phyloP scores from a whole-genome alignment of 108 stramenopile genomes.

The Cylindrotheca fusiformis region DNA sequence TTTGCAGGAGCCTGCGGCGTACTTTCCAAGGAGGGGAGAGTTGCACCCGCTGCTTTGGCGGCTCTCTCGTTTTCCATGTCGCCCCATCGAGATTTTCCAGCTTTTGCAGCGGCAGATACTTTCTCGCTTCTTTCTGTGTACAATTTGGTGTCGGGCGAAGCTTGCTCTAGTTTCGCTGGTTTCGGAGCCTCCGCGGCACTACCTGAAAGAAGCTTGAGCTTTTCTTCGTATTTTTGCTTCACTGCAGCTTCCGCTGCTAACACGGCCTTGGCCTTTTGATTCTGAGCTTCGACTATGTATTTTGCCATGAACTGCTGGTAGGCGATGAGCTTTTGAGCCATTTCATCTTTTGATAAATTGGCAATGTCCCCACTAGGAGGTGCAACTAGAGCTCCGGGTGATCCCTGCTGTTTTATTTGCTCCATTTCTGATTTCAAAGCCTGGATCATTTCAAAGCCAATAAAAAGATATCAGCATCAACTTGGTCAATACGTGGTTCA shows the following conservation, averaged over 20 bases:
- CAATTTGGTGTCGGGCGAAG: conserved; percentile 19
- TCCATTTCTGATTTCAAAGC: conserved; percentile 52
- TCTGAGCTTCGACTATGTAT: conserved; percentile 75
- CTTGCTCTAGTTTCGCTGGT: conserved; percentile 3
- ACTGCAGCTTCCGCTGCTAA: conserved; percentile 24
- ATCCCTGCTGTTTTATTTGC: conserved; percentile 32
- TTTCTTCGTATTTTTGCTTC: conserved; percentile 30
- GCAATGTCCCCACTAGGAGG: conserved; percentile 16
- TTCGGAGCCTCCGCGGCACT: background rate
- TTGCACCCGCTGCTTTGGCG: conserved; percentile 3
- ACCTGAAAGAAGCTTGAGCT: conserved; percentile 18
- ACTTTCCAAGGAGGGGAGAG: too few species aligned
- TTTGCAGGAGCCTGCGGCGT: background rate
- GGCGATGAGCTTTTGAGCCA: conserved; percentile 31
- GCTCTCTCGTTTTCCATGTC: conserved; percentile 45
- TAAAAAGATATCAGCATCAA: background rate
- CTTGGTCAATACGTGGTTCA: background rate
- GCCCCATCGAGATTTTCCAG: conserved; percentile 83
- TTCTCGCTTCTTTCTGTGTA: conserved; percentile 56
- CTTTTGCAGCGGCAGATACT: conserved; percentile 53
- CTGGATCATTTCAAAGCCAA: conserved; percentile 7
- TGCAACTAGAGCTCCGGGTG: conserved; percentile 13
- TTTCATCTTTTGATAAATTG: conserved; percentile 34
- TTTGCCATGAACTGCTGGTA: conserved; percentile 80
- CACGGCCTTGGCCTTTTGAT: conserved; percentile 49